Evolutionary conservation across 2,329 filamentous ascomycete genomes (phyloP).

Genomic region (Cytospora chrysosperma): DNA sequence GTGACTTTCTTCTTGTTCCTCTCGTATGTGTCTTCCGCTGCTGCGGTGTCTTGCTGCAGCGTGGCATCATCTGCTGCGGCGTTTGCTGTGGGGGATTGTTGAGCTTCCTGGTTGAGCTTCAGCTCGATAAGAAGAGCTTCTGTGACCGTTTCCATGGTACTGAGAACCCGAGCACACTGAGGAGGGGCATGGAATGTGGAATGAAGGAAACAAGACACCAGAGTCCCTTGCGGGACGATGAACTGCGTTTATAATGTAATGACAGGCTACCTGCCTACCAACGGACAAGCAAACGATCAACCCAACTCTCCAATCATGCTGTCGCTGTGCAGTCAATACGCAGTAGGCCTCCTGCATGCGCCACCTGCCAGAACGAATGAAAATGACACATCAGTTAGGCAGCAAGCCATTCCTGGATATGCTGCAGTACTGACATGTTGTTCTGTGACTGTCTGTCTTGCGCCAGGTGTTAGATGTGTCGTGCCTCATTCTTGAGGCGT

Average conservation of each 20-base stretch:
- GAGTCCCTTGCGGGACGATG: background rate
- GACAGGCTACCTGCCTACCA: background rate
- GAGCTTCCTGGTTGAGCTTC: background rate
- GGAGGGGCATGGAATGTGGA: background rate
- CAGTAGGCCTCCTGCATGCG: background rate
- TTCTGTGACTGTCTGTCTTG: background rate
- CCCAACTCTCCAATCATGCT: background rate
- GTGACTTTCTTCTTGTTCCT: background rate
- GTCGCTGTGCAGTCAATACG: background rate
- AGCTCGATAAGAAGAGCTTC: background rate
- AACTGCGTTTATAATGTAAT: background rate
- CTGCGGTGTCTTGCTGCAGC: background rate
- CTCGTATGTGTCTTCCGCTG: background rate
- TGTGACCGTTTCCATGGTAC: background rate
- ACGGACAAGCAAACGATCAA: background rate
- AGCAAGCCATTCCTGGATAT: background rate
- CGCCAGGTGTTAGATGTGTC: background rate
- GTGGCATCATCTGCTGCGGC: background rate
- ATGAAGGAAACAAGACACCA: background rate
- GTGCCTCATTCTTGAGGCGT: background rate
- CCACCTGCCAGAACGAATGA: background rate
- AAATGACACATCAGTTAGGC: background rate
- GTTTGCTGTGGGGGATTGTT: background rate
- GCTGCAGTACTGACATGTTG: background rate
- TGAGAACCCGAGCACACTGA: background rate